A percentile compares a stretch with the other conserved stretches of the same genome.
Evolutionary conservation across 306 rosid genomes (phyloP).

Genomic region (Gastrolobium bilobum): DNA sequence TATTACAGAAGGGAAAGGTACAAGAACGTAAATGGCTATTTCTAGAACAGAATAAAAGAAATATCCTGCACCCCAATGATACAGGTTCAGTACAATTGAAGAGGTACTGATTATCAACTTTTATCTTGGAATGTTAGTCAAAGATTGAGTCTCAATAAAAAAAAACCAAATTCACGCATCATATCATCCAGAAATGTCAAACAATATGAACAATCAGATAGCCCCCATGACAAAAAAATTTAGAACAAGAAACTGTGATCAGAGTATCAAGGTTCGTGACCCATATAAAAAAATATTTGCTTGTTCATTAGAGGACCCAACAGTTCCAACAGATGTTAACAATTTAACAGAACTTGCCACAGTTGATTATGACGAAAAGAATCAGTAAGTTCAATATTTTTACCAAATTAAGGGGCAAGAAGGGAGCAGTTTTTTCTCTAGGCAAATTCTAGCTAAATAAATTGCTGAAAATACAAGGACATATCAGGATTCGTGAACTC

Average conservation of each 20-base stretch:
- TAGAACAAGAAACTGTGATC: neutral
- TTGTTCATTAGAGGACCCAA: slow-evolving; percentile 14
- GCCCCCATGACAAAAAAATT: neutral
- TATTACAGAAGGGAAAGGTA: no score
- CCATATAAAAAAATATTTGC: neutral
- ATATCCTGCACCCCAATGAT: no score
- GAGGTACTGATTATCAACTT: neutral
- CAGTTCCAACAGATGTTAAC: slow-evolving; percentile 16
- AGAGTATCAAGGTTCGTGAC: neutral
- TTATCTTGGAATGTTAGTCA: neutral
- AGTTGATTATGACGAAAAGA: slow-evolving; percentile 13
- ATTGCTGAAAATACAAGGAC: slow-evolving; percentile 30
- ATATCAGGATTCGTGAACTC: slow-evolving; percentile 44
- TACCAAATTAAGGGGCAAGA: slow-evolving; percentile 28
- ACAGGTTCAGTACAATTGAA: no score
- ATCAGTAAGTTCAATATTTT: neutral
- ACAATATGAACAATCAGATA: slow-evolving; percentile 23
- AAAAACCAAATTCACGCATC: neutral
- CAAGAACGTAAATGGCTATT: no score
- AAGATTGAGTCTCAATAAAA: neutral
- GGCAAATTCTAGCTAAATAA: slow-evolving; percentile 11
- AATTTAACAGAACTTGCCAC: slow-evolving; percentile 6
- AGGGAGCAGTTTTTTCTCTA: slow-evolving; percentile 10
- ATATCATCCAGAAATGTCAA: slow-evolving; percentile 16
- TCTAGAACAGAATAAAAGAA: no score